Evolutionary conservation across 2,329 filamentous ascomycete genomes (phyloP), one percentile per base, ranked within the genome.

Genomic region (Setomelanomma holmii): DNA sequence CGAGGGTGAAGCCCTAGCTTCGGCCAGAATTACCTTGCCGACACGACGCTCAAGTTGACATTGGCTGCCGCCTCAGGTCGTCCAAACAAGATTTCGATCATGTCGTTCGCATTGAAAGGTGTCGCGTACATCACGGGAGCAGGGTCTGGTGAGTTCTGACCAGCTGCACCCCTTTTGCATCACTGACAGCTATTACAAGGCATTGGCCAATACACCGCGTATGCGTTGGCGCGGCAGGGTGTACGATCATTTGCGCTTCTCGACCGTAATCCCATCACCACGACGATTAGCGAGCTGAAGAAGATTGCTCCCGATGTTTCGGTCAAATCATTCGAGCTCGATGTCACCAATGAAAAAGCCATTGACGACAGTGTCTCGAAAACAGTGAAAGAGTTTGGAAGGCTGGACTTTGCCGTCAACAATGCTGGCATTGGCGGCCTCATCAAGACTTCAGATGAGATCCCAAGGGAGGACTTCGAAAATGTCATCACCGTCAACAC

Each of bases 371-470:
- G 74, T 17, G 67, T 86, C 6, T 67, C 70, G 1, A 63, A 75
- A 40, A 75, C 75, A 0, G 77, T 78, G 1, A 63, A 71, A 12
- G 64, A 72, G 41, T 85, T 85, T 63, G 82, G 82, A 7, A 73
- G 83, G 3, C 71, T 86, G 36, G 83, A 86, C 58, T 75, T 83
- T 30, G 82, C 81, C 0, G 75, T 85, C 43, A 85, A 86, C 61
- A 81, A 82, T 36, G 83, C 83, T 1, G 84, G 83, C 2, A 77
- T 85, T 21, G 71, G 71, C 5, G 81, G 80, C 0, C 60, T 63
- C 1, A 68, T 76, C 22, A 67, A 62, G 14, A 67, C 68, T 1
- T 84, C 82, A 0, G 77, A 83, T 48, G 75, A 84, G 49, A 62
- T 78, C 35, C 68, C 72, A 1, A 73, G 80, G 43, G 73, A 74